These are phyloP conservation scores for Themeda triandra DNA, from an alignment of 176 grass and related monocot genomes.

Conservation along the genomic window DNA sequence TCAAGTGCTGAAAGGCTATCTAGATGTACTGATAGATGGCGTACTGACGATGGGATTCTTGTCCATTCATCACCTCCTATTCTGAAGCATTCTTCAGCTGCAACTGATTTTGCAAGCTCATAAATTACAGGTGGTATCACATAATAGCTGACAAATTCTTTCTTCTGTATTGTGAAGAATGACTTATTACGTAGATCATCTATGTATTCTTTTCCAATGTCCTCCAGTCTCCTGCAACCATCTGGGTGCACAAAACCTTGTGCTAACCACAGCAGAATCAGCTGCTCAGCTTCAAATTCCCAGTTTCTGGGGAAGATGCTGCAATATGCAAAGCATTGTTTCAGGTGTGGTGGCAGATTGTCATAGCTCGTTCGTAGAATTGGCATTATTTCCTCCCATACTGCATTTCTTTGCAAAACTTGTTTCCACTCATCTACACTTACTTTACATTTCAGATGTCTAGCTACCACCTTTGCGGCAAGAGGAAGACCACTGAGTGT, in stretches of 20 bases:
- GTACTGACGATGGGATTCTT: constrained; percentile 40
- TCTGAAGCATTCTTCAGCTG: constrained; percentile 36
- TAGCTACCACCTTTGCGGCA: constrained; percentile 24
- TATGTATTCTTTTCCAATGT: constrained; percentile 37
- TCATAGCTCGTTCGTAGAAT: constrained; percentile 39
- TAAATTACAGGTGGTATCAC: constrained; percentile 43
- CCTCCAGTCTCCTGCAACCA: constrained; percentile 30
- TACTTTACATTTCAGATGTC: constrained; percentile 2
- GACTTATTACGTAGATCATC: constrained; percentile 10
- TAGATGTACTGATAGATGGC: constrained; percentile 44
- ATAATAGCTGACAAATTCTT: constrained; percentile 22
- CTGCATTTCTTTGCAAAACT: neutral
- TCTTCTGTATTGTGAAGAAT: constrained; percentile 29
- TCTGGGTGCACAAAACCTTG: constrained; percentile 33
- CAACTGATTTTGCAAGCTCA: constrained; percentile 41
- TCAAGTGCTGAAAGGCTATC: constrained; percentile 22
- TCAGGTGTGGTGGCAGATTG: constrained; percentile 30
- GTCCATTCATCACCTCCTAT: constrained; percentile 18
- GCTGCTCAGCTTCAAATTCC: constrained; percentile 18
- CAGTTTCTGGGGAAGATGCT: constrained; percentile 41
- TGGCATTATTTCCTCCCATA: constrained; percentile 38
- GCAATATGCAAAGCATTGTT: constrained; percentile 42
- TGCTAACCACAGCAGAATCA: constrained; percentile 51
- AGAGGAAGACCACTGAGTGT: constrained; percentile 33
- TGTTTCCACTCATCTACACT: constrained; percentile 14